phyloP scores from a whole-genome alignment of 768 basidiomycete genomes.

The Infundibulicybe gibba region DNA sequence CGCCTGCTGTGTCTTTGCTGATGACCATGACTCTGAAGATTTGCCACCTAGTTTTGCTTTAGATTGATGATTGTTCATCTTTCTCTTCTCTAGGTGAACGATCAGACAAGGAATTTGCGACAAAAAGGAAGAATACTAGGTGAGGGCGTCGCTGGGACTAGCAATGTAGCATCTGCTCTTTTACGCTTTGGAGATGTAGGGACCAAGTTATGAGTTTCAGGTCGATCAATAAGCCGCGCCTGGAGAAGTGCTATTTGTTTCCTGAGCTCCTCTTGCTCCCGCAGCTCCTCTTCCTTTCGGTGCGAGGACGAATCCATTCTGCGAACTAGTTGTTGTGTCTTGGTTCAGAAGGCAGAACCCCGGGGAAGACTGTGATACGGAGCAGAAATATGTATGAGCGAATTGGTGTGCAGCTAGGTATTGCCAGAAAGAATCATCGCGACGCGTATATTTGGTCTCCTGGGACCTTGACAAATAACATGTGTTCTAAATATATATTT shows the following conservation, averaged over 20 bases:
- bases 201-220: slow-evolving; percentile 14
- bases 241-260: slow-evolving; percentile 55
- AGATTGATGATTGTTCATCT: slow-evolving; percentile 24
- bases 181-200: slow-evolving; percentile 48
- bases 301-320: slow-evolving; percentile 55
- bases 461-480: not conserved
- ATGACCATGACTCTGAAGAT: not conserved
- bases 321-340: not conserved
- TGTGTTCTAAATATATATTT: not conserved
- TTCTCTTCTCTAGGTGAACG: slow-evolving; percentile 33
- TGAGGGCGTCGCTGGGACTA: slow-evolving; percentile 63
- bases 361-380: too few species aligned
- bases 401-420: too few species aligned
- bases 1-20: not conserved
- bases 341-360: too few species aligned
- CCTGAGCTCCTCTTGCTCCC: slow-evolving; percentile 45
- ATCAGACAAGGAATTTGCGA: slow-evolving; percentile 1
- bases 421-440: slow-evolving; percentile 10
- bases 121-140: slow-evolving; percentile 44
- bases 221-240: slow-evolving; percentile 43
- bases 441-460: slow-evolving; percentile 16
- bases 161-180: slow-evolving; percentile 29
- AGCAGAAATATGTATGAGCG: not conserved
- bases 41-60: slow-evolving; percentile 2
- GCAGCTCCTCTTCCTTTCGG: slow-evolving; percentile 31